Evolutionary conservation across 78 protist species (phyloP), one percentile per base, ranked within the genome.

Genomic region (Dictyostelium purpureum): DNA sequence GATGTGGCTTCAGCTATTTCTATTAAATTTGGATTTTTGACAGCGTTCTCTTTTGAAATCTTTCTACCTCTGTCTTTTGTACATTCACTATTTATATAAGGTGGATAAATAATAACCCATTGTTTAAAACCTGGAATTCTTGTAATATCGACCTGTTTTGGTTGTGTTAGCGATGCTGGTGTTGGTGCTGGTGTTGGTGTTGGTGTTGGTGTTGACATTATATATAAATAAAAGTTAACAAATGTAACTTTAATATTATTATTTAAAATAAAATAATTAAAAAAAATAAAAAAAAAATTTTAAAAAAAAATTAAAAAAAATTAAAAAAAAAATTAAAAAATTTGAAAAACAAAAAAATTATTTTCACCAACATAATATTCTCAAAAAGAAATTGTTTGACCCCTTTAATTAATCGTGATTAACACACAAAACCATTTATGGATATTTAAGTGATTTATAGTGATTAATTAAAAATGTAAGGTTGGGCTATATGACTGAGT

Each of bases 1-100:
- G 61, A 57, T 31, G 51, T 28, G 14, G 76, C 59, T 35, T 61
- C 77, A 28, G 92, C 92, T 16, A 85, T 73, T 18, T 85, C 92
- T n/a, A 51, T 75, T 33, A 70, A 28, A 4, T 11, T 7, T 74
- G 92, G 92, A 21, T 85, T 85, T 74, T 85, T 85, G 12, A 85
- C 92, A 35, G 75, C 49, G 6, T 85, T 19, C 4, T 70, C 82
- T 59, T 85, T 85, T 21, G 92, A 42, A 16, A 45, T 6, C 18
- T 57, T 85, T 85, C 92, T 85, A 19, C 92, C 92, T 56, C 73
- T 42, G 19, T 85, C 82, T 73, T 40, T 85, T 26, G 74, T 61
- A 14, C 56, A 33, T 40, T 73, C 82, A 9, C 74, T 54, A 47
- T 85, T 85, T 31, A 85, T 38, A 57, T 85, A 65, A 24, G 38